phyloP scores from a whole-genome alignment of 148 eudicot genomes.

The Limonium bicolor region DNA sequence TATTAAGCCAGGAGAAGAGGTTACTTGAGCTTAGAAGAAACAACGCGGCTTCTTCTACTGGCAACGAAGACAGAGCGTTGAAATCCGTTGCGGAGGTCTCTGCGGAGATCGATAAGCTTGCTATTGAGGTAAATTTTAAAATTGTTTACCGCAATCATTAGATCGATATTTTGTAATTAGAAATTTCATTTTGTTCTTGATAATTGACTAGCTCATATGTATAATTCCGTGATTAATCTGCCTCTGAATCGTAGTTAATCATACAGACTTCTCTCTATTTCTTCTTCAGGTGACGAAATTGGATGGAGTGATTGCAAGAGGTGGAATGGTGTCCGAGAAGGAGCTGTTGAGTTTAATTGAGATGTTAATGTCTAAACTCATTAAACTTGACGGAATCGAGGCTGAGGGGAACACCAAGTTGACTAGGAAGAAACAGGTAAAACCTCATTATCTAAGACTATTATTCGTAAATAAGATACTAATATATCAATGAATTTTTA shows the following conservation, averaged over 20 bases:
- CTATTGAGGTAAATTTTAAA: conserved; percentile 48
- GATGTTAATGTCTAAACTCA: conserved; percentile 53
- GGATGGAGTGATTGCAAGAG: conserved; percentile 41
- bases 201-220: too few species aligned
- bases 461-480: not conserved
- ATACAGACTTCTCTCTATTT: too few species aligned
- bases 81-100: conserved; percentile 41
- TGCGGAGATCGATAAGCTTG: conserved; percentile 51
- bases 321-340: conserved; percentile 44
- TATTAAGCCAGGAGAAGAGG: conserved; percentile 28
- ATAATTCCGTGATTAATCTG: too few species aligned
- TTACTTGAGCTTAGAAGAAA: conserved; percentile 12
- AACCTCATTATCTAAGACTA: not conserved
- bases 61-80: conserved; percentile 27
- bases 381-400: conserved; percentile 56
- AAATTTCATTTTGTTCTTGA: too few species aligned
- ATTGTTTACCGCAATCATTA: too few species aligned
- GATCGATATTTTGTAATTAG: too few species aligned
- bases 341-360: conserved; percentile 45
- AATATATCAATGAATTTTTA: not conserved
- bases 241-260: too few species aligned
- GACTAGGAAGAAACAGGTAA: conserved; percentile 68
- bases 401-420: conserved; percentile 64
- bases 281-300: conserved; percentile 45
- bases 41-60: not conserved